These are phyloP conservation scores for Yamadazyma mexicana DNA, from an alignment of 1,139 yeast species.

Conservation along the genomic window DNA sequence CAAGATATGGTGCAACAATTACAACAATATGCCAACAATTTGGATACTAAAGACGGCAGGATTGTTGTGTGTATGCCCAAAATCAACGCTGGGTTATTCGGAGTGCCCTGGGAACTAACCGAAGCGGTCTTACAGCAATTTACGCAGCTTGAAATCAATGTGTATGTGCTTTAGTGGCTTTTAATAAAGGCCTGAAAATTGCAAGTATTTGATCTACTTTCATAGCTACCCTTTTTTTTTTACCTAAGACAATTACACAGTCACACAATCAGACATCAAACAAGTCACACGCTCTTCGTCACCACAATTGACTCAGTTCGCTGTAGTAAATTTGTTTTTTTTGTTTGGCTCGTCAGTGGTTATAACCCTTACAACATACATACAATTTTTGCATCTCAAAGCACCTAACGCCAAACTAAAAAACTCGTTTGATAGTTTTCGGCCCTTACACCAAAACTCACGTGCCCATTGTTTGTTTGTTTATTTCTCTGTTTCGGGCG, in stretches of 20 bases:
- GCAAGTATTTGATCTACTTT: no score
- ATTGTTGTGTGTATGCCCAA: slow-evolving; percentile 61
- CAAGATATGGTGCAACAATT: slow-evolving; percentile 44
- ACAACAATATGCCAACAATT: slow-evolving; percentile 13
- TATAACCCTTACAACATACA: neutral
- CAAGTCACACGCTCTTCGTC: no score
- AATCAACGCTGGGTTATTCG: slow-evolving; percentile 78
- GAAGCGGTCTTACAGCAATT: slow-evolving; percentile 44
- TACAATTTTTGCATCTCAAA: neutral
- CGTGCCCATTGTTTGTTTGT: slow-evolving; percentile 2
- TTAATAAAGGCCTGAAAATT: no score
- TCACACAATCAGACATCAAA: no score
- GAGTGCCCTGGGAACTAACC: slow-evolving; percentile 75
- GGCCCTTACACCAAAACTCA: neutral
- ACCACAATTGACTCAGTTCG: no score
- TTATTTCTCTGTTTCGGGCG: neutral
- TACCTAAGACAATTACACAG: no score
- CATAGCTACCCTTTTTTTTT: no score
- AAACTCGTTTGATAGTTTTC: neutral
- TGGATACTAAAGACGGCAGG: slow-evolving; percentile 16
- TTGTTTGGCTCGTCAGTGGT: neutral
- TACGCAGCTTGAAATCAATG: slow-evolving; percentile 7
- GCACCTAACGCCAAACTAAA: neutral
- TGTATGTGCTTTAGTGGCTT: slow-evolving; percentile 5
- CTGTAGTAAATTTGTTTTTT: no score